These are phyloP conservation scores for Xylaria palmicola DNA, from an alignment of 495 filamentous ascomycete genomes.

Conservation along the genomic window DNA sequence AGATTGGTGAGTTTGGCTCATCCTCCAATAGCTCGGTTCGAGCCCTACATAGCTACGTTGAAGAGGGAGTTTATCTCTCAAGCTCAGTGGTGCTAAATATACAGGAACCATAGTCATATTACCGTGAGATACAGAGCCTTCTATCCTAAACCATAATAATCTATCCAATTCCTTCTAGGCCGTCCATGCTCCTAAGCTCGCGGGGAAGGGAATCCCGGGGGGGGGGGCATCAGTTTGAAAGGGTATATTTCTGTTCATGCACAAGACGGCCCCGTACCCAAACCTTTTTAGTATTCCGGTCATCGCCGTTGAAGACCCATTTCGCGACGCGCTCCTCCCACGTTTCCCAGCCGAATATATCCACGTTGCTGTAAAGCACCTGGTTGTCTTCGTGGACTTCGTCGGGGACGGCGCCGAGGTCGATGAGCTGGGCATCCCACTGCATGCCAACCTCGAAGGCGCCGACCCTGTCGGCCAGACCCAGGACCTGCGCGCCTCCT, in stretches of 20 bases:
- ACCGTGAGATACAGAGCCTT: neutral
- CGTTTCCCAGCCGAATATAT: slow-evolving; percentile 82
- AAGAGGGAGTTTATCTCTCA: too few species aligned
- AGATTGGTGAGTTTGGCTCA: too few species aligned
- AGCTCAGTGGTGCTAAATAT: too few species aligned
- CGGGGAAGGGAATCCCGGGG: too few species aligned
- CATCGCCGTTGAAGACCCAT: slow-evolving; percentile 88
- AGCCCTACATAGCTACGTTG: too few species aligned
- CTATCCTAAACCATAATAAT: neutral
- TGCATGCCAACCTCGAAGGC: slow-evolving; percentile 82
- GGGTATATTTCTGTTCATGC: slow-evolving; percentile 47
- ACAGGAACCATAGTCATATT: too few species aligned
- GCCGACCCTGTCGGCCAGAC: slow-evolving; percentile 66
- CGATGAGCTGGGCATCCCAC: slow-evolving; percentile 82
- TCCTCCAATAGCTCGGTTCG: too few species aligned
- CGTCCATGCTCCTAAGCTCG: neutral
- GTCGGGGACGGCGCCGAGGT: slow-evolving; percentile 49
- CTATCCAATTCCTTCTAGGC: neutral
- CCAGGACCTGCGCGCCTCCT: slow-evolving; percentile 77
- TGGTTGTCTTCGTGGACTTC: slow-evolving; percentile 25
- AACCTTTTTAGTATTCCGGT: slow-evolving; percentile 74
- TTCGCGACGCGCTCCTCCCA: slow-evolving; percentile 78
- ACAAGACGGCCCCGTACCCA: slow-evolving; percentile 82
- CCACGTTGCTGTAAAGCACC: slow-evolving; percentile 54
- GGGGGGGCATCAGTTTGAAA: neutral